These are phyloP conservation scores for Cinnamomum micranthum DNA, from an alignment of 164 flowering plant species.

Conservation along the genomic window DNA sequence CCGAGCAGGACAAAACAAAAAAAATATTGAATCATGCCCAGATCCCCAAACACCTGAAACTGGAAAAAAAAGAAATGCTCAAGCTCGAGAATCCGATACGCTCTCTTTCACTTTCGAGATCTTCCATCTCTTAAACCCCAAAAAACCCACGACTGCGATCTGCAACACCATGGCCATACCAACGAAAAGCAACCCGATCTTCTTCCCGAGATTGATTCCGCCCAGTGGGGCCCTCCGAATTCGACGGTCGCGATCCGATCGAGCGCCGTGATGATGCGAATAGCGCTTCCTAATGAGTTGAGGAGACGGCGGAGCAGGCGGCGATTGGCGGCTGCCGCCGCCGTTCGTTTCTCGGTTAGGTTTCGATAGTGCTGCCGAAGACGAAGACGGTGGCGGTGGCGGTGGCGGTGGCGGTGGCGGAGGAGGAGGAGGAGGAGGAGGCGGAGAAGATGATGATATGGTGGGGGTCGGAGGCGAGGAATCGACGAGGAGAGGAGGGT, in stretches of 20 bases:
- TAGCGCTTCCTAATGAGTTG: neutral
- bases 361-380: neutral
- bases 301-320: neutral
- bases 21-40: neutral
- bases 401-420: conserved; percentile 2
- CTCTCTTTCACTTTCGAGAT: conserved; percentile 10
- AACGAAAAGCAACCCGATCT: conserved; percentile 25
- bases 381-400: neutral
- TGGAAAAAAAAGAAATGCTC: neutral
- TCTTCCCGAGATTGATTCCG: conserved; percentile 20
- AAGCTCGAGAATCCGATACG: neutral
- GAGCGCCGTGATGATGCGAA: neutral
- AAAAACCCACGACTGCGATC: conserved; percentile 20
- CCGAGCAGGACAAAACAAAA: neutral
- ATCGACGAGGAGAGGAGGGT: neutral
- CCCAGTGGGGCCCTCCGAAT: neutral
- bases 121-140: conserved; percentile 24
- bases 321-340: neutral
- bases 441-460: neutral
- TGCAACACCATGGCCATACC: conserved; percentile 28
- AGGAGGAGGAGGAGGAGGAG: no score
- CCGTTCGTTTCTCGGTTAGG: neutral
- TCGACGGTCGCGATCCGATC: neutral
- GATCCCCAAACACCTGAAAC: neutral
- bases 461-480: neutral